Conservation (phyloP, 306 rosid species). For the Inga leiocalycina region DNA sequence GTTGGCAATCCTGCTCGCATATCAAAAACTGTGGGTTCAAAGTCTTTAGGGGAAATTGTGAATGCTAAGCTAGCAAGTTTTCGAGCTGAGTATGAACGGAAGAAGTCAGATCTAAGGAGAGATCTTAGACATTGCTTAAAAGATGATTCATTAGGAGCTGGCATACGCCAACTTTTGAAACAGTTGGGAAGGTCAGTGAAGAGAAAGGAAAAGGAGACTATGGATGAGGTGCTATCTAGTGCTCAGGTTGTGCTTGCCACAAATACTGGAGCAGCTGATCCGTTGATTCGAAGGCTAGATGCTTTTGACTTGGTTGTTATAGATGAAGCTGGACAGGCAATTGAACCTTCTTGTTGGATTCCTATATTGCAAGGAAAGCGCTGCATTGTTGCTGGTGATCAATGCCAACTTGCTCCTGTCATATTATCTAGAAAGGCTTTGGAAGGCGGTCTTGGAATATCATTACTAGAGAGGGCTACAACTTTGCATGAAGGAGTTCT, state of each 20-base stretch:
- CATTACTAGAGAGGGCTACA: conserved; percentile 74
- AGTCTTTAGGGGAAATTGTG: conserved; percentile 77
- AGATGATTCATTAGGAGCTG: conserved; percentile 86
- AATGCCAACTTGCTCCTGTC: conserved; percentile 88
- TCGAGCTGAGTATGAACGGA: conserved; percentile 71
- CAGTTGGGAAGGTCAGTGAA: conserved; percentile 68
- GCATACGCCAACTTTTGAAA: conserved; percentile 85
- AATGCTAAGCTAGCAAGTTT: conserved; percentile 63
- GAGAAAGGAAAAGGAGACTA: conserved; percentile 78
- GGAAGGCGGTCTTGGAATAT: conserved; percentile 83
- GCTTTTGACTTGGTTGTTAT: conserved; percentile 79
- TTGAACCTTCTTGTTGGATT: conserved; percentile 91
- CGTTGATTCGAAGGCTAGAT: conserved; percentile 63
- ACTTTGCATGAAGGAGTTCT: conserved; percentile 70
- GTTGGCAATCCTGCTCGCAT: conserved; percentile 89
- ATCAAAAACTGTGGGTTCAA: conserved; percentile 64
- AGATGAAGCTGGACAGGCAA: conserved; percentile 89
- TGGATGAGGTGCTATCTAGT: conserved; percentile 64
- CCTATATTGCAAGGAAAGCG: conserved; percentile 79
- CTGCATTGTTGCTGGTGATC: conserved; percentile 85
- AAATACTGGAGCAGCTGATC: conserved; percentile 86
- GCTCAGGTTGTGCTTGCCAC: conserved; percentile 90
- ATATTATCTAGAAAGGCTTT: conserved; percentile 79
- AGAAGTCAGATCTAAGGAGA: conserved; percentile 78
- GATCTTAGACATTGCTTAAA: conserved; percentile 73